These are phyloP conservation scores for Lathyrus oleraceus DNA, from an alignment of 306 rosid genomes.

Conservation along the genomic window DNA sequence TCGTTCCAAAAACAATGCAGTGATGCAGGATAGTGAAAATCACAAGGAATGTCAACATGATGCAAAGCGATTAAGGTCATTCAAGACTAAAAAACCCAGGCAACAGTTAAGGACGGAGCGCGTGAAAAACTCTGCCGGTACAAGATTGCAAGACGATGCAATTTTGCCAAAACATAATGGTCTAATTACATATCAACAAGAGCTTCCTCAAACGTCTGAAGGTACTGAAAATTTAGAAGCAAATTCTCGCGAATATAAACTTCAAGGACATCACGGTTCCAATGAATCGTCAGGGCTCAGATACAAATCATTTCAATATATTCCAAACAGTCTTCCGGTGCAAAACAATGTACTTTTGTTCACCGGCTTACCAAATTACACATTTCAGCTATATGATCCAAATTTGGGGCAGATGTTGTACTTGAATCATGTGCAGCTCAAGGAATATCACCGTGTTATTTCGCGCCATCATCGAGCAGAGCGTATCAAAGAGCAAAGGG, in stretches of 20 bases:
- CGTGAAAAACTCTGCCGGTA: not conserved
- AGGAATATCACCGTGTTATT: conserved; percentile 25
- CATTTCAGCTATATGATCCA: conserved; percentile 26
- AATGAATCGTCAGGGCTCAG: not conserved
- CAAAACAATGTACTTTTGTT: conserved; percentile 16
- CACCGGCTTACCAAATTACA: not conserved
- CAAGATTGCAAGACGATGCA: not conserved
- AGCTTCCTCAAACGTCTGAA: not conserved
- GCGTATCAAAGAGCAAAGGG: conserved; percentile 20
- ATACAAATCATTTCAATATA: conserved; percentile 10
- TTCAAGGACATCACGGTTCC: conserved; percentile 3
- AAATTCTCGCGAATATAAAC: conserved; percentile 13
- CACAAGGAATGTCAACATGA: conserved; percentile 17
- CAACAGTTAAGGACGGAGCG: conserved; percentile 13
- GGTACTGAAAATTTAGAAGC: not conserved
- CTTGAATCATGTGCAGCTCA: conserved; percentile 18
- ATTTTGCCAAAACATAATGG: conserved; percentile 18
- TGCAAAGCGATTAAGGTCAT: conserved; percentile 31
- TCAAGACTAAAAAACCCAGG: conserved; percentile 25
- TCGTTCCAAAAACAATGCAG: conserved; percentile 35
- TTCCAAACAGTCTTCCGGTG: conserved; percentile 16
- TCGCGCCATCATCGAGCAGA: conserved; percentile 23
- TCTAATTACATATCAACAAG: conserved; percentile 4
- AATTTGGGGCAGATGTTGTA: conserved; percentile 10
- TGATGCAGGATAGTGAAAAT: conserved; percentile 4